These are phyloP conservation scores for Aureobasidium sp. DNA, from an alignment of 2,329 filamentous ascomycete genomes.

Conservation along the genomic window DNA sequence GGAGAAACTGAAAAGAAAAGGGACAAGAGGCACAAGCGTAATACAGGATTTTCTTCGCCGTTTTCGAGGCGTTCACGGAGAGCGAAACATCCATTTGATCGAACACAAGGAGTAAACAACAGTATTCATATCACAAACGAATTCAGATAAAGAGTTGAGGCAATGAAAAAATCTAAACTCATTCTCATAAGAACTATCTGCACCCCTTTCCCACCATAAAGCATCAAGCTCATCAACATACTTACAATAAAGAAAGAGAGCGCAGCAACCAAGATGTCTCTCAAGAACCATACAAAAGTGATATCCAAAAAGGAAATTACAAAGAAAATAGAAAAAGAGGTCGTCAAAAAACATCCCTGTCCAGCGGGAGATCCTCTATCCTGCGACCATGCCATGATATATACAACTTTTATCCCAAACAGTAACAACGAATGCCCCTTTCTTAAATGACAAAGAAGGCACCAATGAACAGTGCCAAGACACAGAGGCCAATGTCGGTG, in stretches of 20 bases:
- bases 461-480: background rate
- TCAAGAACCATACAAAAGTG: background rate
- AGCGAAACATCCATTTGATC: too few relatives aligned
- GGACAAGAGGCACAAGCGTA: too few relatives aligned
- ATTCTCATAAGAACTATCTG: background rate
- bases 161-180: background rate
- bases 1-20: too few relatives aligned
- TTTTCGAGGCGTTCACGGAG: too few relatives aligned
- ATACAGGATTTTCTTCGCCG: too few relatives aligned
- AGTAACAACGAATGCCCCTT: too few relatives aligned
- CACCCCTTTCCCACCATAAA: background rate
- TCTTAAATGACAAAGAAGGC: slow-evolving; percentile 1
- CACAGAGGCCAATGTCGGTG: background rate
- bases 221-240: background rate
- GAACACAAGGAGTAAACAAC: too few relatives aligned
- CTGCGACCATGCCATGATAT: background rate
- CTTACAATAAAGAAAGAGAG: background rate
- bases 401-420: background rate
- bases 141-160: too few relatives aligned
- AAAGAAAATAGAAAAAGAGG: background rate
- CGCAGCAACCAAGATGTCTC: background rate
- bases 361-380: background rate
- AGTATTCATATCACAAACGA: too few relatives aligned
- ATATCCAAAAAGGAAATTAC: background rate
- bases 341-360: background rate